Percentiles rank a stretch among this genome's conserved stretches.
Conservation (phyloP, 2,329 filamentous ascomycete genomes). For the Microdochium paspali region DNA sequence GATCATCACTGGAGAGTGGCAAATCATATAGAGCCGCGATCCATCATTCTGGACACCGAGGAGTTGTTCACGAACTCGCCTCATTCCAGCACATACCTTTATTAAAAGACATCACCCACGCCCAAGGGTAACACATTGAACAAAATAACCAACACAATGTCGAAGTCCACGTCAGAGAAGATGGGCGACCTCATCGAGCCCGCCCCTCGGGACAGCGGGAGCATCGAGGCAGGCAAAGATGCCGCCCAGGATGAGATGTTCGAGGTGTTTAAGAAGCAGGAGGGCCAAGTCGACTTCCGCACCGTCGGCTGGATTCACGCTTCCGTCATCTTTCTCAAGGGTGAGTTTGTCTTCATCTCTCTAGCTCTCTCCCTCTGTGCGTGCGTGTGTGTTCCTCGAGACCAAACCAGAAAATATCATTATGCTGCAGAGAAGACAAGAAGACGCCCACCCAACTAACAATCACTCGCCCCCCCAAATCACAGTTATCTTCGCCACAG, state of each 20-base stretch:
- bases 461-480: not conserved
- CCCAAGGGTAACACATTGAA: not conserved
- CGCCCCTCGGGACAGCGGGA: slow-evolving; percentile 9
- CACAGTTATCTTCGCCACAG: slow-evolving; percentile 30
- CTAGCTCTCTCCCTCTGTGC: not conserved
- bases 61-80: too few relatives aligned
- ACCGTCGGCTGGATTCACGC: slow-evolving; percentile 34
- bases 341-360: slow-evolving; percentile 9
- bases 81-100: too few relatives aligned
- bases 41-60: too few relatives aligned
- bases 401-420: not conserved
- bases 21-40: too few relatives aligned
- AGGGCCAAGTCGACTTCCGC: slow-evolving; percentile 34
- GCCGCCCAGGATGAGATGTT: slow-evolving; percentile 17
- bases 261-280: slow-evolving; percentile 34
- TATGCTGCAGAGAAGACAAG: too few relatives aligned
- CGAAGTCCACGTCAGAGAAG: not conserved
- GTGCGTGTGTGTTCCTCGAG: not conserved
- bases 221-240: slow-evolving; percentile 12
- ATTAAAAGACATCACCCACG: too few relatives aligned
- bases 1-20: too few relatives aligned
- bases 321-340: slow-evolving; percentile 35
- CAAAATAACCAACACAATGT: not conserved
- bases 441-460: too few relatives aligned
- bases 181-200: slow-evolving; percentile 9